Percentiles rank a stretch among this genome's conserved stretches.
Evolutionary conservation across 352 stramenopile genomes (phyloP).

Genomic region (Pythium utonaiense): DNA sequence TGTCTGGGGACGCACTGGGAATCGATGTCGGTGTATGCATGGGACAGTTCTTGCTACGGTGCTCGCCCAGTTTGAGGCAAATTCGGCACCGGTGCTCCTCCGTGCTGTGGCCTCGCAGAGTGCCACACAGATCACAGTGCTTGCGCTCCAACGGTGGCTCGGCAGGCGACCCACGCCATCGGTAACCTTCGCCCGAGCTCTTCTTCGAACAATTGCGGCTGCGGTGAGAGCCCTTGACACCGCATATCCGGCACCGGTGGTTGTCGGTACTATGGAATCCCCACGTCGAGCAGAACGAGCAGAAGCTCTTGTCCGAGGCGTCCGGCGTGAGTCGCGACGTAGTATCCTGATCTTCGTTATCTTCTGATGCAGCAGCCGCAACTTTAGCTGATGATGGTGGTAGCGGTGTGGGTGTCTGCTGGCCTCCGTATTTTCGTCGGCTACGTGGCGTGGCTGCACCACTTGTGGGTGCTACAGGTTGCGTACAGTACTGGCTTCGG

Average conservation of each 20-base stretch:
- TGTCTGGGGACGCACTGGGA: not conserved
- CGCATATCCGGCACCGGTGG: conserved; percentile 58
- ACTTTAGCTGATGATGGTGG: not conserved
- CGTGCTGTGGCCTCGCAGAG: conserved; percentile 49
- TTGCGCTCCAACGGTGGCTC: conserved; percentile 37
- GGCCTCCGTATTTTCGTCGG: not conserved
- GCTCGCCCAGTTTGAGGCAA: conserved; percentile 51
- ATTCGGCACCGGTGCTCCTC: conserved; percentile 63
- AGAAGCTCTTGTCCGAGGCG: conserved; percentile 39
- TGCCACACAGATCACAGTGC: conserved; percentile 58
- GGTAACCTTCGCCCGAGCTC: conserved; percentile 17
- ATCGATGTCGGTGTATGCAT: conserved; percentile 19
- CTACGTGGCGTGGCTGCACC: conserved; percentile 7
- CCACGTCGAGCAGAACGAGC: conserved; percentile 52
- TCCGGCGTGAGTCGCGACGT: conserved; percentile 22
- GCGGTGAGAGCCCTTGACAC: conserved; percentile 47
- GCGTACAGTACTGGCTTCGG: conserved; percentile 53
- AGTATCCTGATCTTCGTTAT: not conserved
- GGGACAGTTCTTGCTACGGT: conserved; percentile 65
- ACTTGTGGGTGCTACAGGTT: conserved; percentile 10
- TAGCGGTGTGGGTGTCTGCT: conserved; percentile 6
- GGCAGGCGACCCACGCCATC: conserved; percentile 48
- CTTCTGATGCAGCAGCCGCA: not conserved
- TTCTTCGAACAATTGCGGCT: conserved; percentile 45
- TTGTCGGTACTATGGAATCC: conserved; percentile 54